Base-by-base conservation (phyloP, 768 basidiomycete genomes). In the Boletus reticuloceps region DNA sequence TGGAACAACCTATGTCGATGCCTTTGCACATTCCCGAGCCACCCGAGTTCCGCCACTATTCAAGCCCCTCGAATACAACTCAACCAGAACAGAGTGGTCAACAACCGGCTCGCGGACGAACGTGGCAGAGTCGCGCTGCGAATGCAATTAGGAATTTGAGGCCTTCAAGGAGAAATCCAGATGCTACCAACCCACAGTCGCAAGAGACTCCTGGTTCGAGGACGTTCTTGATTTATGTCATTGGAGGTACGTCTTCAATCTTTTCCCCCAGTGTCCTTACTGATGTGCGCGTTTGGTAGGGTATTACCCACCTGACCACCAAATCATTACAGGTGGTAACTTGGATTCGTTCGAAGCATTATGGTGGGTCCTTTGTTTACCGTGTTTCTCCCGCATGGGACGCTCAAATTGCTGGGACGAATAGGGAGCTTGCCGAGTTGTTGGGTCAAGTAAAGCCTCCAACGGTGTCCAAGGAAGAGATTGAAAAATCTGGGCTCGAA, bases 271-370 rank as follows among this genome's bases (percentile, higher is more conserved):
- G 38, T 39, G 14, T 50, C 39, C 16, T 50, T 25, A 48, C 42
- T 61, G 46, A 60, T 54, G 32, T 44, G 34, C 49, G 32, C 45
- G 11, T 36, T 54, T 42, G 38, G 19, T 58, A 89, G 94, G 94
- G n/a, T 92, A 94, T 65, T 97, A 96, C 67, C 91, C 93, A 1
- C 87, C 89, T 14, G 85, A 91, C 62, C 94, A 96, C 68, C 89
- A 84, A 48, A 87, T 98, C 58, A 84, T 96, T 41, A 88, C 85
- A n/a, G 89, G 88, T 22, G 83, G 84, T 60, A 82, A 81, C 20
- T 73, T 90, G 41, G 88, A 90, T 60, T 89, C 88, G 5, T 89
- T 91, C 59, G 90, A 92, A 64, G 88, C 89, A 5, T 66, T 91
- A 31, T 78, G 88, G 87, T 88, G 67, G 19, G 84, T 77, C 13